phyloP scores from a whole-genome alignment of 2,329 filamentous ascomycete species.

The Alternaria rosae region DNA sequence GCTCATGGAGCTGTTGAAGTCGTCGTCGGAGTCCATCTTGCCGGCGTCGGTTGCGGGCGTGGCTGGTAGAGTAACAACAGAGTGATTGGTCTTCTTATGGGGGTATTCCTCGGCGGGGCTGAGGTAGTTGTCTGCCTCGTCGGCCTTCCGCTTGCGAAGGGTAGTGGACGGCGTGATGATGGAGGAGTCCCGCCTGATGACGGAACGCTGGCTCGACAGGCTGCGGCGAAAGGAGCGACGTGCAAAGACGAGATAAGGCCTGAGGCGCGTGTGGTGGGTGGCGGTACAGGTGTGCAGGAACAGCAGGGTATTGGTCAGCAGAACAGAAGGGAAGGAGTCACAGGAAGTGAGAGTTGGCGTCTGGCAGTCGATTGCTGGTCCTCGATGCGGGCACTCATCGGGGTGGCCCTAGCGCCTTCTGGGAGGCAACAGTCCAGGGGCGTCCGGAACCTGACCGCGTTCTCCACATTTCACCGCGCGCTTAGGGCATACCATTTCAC shows the following conservation, averaged over 20 bases:
- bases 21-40: conserved; percentile 94
- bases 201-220: conserved; percentile 47
- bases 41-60: conserved; percentile 47
- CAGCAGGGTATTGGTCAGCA: conserved; percentile 14
- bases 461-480: conserved; percentile 8
- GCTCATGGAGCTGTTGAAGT: conserved; percentile 84
- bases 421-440: conserved; percentile 6
- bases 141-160: conserved; percentile 50
- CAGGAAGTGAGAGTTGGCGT: conserved; percentile 4
- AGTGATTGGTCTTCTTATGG: conserved; percentile 38
- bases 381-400: conserved; percentile 13
- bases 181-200: conserved; percentile 49
- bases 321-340: conserved; percentile 3
- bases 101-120: conserved; percentile 37
- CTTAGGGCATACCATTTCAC: neutral
- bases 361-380: conserved; percentile 3
- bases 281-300: conserved; percentile 5
- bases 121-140: conserved; percentile 41
- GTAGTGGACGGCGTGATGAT: conserved; percentile 49
- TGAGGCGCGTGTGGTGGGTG: conserved; percentile 10
- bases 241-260: conserved; percentile 10
- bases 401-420: conserved; percentile 8
- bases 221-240: conserved; percentile 30
- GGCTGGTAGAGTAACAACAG: conserved; percentile 34
- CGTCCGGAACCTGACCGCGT: conserved; percentile 6